Base-by-base conservation (phyloP, 352 stramenopile genomes). In the Phytophthora lateralis region DNA sequence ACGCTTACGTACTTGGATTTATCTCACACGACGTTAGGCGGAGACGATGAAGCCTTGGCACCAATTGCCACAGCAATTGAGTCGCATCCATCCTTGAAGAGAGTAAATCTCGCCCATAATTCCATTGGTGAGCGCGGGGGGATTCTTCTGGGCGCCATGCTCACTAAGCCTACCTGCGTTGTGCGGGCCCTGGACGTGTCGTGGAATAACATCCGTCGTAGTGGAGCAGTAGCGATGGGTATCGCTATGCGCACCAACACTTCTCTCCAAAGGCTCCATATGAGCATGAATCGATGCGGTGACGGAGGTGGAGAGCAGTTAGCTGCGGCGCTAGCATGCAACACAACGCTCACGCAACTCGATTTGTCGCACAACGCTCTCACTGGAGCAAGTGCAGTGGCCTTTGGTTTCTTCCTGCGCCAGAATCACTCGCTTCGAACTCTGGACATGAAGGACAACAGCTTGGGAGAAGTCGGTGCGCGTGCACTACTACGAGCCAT, bases 231-330 rank as follows among this genome's bases (percentile, higher is more conserved):
- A 11, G 76, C 76, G 0, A 74, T 92, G 46, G 83, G 83, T 0
- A 67, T 67, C 1, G 82, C 83, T 3, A 60, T 92, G 54, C 68
- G 74, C 4, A 80, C 72, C 0, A 92, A 90, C 34, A 74, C 61
- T 0, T 76, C 70, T 4, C 45, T 92, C 1, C 51, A 49, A 20
- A 71, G 44, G 3, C 63, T 92, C 5, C 71, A 84, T 0, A 60
- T 92, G 35, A 74, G 80, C 12, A 92, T 92, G 83, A 92, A 92
- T 30, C 76, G 80, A 0, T 89, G 82, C 35, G 70, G 80, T 4
- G 83, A 92, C 46, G 62, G 80, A 29, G 83, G 83, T 30, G 79
- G 75, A 12, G 77, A 90, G 35, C 71, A 87, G 35, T 27, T 92
- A 18, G 83, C 80, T 4, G 72, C 75, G 0, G 76, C 83, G 5